A percentile compares a stretch with the other conserved stretches of the same genome.
phyloP scores from a whole-genome alignment of 345 rosid species.

The Citrus inodora region DNA sequence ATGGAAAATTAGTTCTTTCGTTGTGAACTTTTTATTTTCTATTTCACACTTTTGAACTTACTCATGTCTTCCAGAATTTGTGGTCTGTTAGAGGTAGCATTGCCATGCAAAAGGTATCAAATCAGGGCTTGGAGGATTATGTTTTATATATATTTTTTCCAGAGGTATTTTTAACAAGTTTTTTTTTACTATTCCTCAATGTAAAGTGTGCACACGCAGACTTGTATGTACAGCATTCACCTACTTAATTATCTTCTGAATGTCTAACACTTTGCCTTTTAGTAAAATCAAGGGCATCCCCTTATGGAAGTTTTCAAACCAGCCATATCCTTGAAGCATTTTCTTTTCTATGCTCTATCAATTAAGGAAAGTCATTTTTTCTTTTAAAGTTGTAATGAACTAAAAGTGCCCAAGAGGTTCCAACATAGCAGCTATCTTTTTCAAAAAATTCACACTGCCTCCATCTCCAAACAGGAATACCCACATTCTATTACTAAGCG shows the following conservation, averaged over 20 bases:
- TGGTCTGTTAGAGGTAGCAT: background rate
- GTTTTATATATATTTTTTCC: too few species aligned
- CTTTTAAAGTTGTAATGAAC: background rate
- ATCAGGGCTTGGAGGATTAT: too few species aligned
- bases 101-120: too few species aligned
- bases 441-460: background rate
- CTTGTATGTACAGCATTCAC: background rate
- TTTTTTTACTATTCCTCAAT: background rate
- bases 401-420: background rate
- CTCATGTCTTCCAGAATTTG: background rate
- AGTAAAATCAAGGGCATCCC: background rate
- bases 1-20: background rate
- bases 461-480: background rate
- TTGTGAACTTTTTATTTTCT: background rate
- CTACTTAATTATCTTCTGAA: background rate
- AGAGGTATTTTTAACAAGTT: too few species aligned
- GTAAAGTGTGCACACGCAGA: background rate
- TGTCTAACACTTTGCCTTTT: background rate
- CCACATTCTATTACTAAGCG: background rate
- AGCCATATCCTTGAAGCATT: background rate
- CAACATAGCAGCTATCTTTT: background rate
- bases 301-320: background rate
- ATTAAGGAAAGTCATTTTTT: background rate
- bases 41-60: background rate
- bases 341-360: background rate